These are phyloP conservation scores for Saksenaea vasiformis DNA, from an alignment of 371 early-diverging fungal genomes.

Conservation along the genomic window DNA sequence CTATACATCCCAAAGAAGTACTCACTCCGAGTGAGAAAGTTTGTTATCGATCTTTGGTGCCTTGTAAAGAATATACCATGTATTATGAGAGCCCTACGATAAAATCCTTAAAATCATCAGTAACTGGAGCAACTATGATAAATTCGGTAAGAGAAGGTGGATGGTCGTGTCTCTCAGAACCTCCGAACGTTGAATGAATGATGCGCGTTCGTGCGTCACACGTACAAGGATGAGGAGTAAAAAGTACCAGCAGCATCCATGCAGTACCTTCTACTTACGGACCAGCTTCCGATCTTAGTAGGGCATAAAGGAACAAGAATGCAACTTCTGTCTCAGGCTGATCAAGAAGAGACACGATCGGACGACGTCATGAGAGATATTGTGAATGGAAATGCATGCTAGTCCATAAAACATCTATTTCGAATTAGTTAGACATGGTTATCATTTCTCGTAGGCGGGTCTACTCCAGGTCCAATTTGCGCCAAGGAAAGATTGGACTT, in stretches of 20 bases:
- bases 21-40: background rate
- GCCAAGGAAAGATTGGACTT: too few species aligned
- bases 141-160: background rate
- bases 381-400: conserved; percentile 7
- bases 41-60: background rate
- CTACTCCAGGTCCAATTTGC: too few species aligned
- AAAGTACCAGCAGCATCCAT: conserved; percentile 3
- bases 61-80: background rate
- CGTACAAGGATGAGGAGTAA: background rate
- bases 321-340: background rate
- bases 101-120: background rate
- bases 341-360: background rate
- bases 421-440: conserved; percentile 3
- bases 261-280: conserved; percentile 2
- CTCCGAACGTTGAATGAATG: too few species aligned
- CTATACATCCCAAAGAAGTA: background rate
- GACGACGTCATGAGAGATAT: background rate
- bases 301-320: background rate
- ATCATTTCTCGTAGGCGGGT: conserved; percentile 9
- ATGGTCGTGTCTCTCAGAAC: too few species aligned
- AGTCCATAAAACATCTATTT: conserved; percentile 6
- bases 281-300: conserved; percentile 8
- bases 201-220: too few species aligned
- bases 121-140: background rate
- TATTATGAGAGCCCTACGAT: background rate